Evolutionary conservation across 345 rosid species (phyloP), one percentile per base, ranked within the genome.

Genomic region (Melaleuca quinquenervia): DNA sequence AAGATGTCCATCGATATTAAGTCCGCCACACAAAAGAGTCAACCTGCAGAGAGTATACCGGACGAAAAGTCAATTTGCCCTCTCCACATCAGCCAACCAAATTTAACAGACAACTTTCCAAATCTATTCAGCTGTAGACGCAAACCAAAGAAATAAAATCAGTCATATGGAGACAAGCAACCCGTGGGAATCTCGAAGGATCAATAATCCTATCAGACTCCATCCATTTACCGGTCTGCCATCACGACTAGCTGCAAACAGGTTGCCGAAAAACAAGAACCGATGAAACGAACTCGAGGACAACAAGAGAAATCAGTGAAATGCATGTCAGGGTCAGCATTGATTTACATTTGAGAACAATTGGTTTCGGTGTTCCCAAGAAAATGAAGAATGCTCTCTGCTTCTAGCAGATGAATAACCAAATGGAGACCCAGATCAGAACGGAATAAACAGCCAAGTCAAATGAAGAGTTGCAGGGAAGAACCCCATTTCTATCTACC

Each of bases 401-500:
- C 84, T 82, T 50, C 84, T 82, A 82, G 51, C 44, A 45, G 51
- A 82, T 82, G 51, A 82, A 51, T 29, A 53, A 53, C 56, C 84
- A 51, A 82, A 82, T 82, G 84, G 56, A 82, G 84, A 82, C 84
- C 84, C 84, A 52, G 56, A 52, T 82, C 84, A 82, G 84, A 82
- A 82, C 41, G 45, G 56, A 82, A 51, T 82, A 29, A 51, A 51
- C 84, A 50, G 55, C 56, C 56, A 51, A 51, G 53, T 53, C 84
- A 82, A 51, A 70, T 70, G 80, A 70, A 70, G 80, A 36, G 80
- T 70, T 20, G 80, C 80, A 70, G 84, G 84, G 48, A 52, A 82
- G 56, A 82, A 29, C 56, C 83, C 84, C 84, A 82, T 29, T 82
- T 51, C 53, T 82, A 41, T 26, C 84, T 82, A 52, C 22, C 84